A percentile compares a stretch with the other conserved stretches of the same genome.
phyloP scores from a whole-genome alignment of 78 protist species.

The Dictyostelium brefeldianum region DNA sequence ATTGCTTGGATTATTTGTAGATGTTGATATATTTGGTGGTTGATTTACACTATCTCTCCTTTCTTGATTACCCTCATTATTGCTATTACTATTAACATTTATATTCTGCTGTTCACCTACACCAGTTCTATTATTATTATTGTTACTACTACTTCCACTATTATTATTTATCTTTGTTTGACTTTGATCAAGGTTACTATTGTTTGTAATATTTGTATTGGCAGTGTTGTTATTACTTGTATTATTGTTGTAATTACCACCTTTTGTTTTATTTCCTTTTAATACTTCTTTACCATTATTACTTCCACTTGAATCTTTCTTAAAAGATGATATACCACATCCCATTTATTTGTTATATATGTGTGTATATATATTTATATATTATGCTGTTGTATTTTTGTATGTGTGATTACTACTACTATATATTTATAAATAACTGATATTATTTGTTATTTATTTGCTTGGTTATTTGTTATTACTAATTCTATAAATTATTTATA shows the following conservation, averaged over 20 bases:
- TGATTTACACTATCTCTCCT: slow-evolving; percentile 35
- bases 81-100: not conserved
- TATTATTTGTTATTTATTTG: too few relatives aligned
- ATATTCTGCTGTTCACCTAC: not conserved
- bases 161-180: not conserved
- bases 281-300: not conserved
- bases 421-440: too few relatives aligned
- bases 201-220: not conserved
- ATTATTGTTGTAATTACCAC: not conserved
- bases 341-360: slow-evolving; percentile 10
- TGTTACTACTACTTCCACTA: slow-evolving; percentile 4
- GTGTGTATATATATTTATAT: too few relatives aligned
- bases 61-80: not conserved
- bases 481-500: too few relatives aligned
- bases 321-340: slow-evolving; percentile 39
- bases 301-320: slow-evolving; percentile 3
- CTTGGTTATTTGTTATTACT: too few relatives aligned
- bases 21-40: not conserved
- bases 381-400: too few relatives aligned
- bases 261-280: not conserved
- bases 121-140: slow-evolving; percentile 27
- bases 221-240: not conserved
- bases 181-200: not conserved
- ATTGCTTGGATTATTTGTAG: not conserved
- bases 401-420: too few relatives aligned